phyloP scores from a whole-genome alignment of 2,329 filamentous ascomycete species.

The Mariannaea sp. region DNA sequence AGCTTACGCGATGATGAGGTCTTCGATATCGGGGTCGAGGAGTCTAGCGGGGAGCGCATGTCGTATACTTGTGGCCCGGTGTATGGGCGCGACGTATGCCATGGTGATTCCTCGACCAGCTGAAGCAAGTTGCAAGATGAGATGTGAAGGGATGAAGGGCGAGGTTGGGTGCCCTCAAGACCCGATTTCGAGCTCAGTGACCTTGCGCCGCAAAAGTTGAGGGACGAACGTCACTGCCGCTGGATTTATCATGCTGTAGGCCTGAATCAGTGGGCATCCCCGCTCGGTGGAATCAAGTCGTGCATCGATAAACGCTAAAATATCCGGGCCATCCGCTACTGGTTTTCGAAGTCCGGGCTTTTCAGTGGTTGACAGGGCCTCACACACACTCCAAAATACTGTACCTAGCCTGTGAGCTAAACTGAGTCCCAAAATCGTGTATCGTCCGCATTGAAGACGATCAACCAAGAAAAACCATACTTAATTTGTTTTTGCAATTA shows the following conservation, averaged over 20 bases:
- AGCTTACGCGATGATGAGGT: slow-evolving; percentile 83
- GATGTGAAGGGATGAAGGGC: neutral
- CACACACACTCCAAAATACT: too few relatives aligned
- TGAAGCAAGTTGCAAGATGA: neutral
- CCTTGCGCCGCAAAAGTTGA: slow-evolving; percentile 20
- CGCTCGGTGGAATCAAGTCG: slow-evolving; percentile 26
- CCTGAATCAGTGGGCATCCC: slow-evolving; percentile 22
- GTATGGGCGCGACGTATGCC: slow-evolving; percentile 94
- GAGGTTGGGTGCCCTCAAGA: slow-evolving; percentile 29
- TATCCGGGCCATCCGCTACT: slow-evolving; percentile 12
- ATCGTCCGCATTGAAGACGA: too few relatives aligned
- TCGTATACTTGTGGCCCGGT: slow-evolving; percentile 86
- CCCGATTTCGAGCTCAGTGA: slow-evolving; percentile 38
- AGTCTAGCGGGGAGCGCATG: slow-evolving; percentile 85
- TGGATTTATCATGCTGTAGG: slow-evolving; percentile 42
- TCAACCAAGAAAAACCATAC: too few relatives aligned
- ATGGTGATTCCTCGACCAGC: slow-evolving; percentile 53
- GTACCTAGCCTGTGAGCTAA: too few relatives aligned
- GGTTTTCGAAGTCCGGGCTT: slow-evolving; percentile 7
- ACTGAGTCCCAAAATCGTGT: too few relatives aligned
- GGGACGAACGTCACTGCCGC: slow-evolving; percentile 33
- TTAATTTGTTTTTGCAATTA: too few relatives aligned
- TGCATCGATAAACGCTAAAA: slow-evolving; percentile 4
- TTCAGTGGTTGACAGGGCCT: slow-evolving; percentile 7
- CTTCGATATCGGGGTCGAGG: slow-evolving; percentile 74